A percentile compares a stretch with the other conserved stretches of the same genome.
Conservation (phyloP, 2,329 filamentous ascomycete genomes). For the Ophiostoma sp. region DNA sequence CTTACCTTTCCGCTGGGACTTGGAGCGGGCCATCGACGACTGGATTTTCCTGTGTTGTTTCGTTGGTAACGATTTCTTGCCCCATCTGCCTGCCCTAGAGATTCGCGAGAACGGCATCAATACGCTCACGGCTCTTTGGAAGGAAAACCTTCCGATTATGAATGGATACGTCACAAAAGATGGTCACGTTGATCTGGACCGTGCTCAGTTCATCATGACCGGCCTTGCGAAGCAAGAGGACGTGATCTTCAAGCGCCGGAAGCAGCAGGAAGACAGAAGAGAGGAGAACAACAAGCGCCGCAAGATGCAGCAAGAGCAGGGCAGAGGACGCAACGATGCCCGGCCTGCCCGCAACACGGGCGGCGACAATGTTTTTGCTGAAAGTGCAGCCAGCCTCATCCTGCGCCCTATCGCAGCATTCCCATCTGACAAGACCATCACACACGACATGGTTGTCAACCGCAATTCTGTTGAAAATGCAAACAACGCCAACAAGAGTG, state of each 20-base stretch:
- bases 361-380: conserved; percentile 25
- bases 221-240: conserved; percentile 91
- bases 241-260: conserved; percentile 81
- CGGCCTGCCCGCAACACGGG: conserved; percentile 16
- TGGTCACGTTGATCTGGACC: conserved; percentile 78
- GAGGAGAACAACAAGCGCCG: conserved; percentile 74
- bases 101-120: conserved; percentile 97
- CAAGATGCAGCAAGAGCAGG: conserved; percentile 61
- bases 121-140: conserved; percentile 93
- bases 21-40: conserved; percentile 91
- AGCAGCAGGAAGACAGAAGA: conserved; percentile 76
- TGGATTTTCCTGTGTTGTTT: conserved; percentile 99
- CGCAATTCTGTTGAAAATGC: conserved; percentile 60
- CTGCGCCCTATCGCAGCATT: conserved; percentile 43
- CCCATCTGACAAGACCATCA: conserved; percentile 57
- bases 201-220: conserved; percentile 80
- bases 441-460: conserved; percentile 84
- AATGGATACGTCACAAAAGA: conserved; percentile 95
- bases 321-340: neutral
- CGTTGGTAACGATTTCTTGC: conserved; percentile 96
- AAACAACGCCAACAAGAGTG: conserved; percentile 86
- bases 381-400: conserved; percentile 26
- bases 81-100: conserved; percentile 93
- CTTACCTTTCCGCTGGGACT: conserved; percentile 81
- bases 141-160: conserved; percentile 84